phyloP scores from a whole-genome alignment of 2,329 filamentous ascomycete species.

The Ceratocystis ficicola region DNA sequence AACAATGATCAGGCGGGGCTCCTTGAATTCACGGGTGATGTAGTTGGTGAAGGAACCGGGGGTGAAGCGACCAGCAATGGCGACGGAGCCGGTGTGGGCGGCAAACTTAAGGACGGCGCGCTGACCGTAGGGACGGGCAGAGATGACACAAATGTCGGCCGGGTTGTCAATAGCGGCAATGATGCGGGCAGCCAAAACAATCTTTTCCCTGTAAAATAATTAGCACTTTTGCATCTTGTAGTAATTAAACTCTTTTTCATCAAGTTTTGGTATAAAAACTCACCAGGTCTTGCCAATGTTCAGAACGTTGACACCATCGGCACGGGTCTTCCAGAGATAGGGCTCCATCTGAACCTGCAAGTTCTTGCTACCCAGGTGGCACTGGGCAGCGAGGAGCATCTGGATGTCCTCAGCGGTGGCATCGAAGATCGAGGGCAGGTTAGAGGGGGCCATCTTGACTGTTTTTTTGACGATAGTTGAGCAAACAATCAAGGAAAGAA shows the following conservation, averaged over 20 bases:
- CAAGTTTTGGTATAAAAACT: slow-evolving; percentile 28
- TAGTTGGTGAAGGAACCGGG: slow-evolving; percentile 99
- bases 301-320: slow-evolving; percentile 95
- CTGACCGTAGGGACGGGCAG: slow-evolving; percentile 97
- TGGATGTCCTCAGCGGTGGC: slow-evolving; percentile 97
- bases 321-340: slow-evolving; percentile 99
- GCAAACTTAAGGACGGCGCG: slow-evolving; percentile 99
- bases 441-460: slow-evolving; percentile 84
- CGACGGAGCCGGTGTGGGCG: slow-evolving; percentile 90
- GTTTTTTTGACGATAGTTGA: slow-evolving; percentile 31
- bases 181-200: slow-evolving; percentile 95
- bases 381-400: slow-evolving; percentile 95
- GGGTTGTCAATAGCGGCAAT: slow-evolving; percentile 99
- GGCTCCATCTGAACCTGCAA: slow-evolving; percentile 98
- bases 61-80: slow-evolving; percentile 99
- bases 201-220: slow-evolving; percentile 73
- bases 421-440: slow-evolving; percentile 92
- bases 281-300: slow-evolving; percentile 99
- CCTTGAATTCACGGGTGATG: slow-evolving; percentile 99
- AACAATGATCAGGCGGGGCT: slow-evolving; percentile 97
- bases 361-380: slow-evolving; percentile 97
- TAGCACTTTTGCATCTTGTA: slow-evolving; percentile 22
- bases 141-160: slow-evolving; percentile 98
- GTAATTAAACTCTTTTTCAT: background rate
- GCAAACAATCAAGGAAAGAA: slow-evolving; percentile 25